A percentile compares a stretch with the other conserved stretches of the same genome.
Conservation (phyloP, 768 basidiomycete genomes). For the Boletus vinaceobasis region DNA sequence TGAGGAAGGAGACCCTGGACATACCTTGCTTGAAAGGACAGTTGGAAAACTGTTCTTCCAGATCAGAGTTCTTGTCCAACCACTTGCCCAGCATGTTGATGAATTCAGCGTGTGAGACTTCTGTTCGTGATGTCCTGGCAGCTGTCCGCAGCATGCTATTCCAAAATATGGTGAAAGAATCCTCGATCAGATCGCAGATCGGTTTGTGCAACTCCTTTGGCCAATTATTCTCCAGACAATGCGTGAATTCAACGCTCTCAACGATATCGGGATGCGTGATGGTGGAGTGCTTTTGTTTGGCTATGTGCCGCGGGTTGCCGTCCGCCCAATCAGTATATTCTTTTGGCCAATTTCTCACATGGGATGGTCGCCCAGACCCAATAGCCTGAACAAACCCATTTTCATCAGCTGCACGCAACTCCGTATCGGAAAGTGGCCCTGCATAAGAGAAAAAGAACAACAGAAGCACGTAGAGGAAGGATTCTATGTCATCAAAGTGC, state of each 20-base stretch:
- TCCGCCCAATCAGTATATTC: background rate
- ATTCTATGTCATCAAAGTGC: conserved; percentile 13
- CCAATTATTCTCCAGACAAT: conserved; percentile 1
- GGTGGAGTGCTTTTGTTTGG: background rate
- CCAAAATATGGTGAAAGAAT: background rate
- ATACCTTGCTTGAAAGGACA: background rate
- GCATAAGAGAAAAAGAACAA: conserved; percentile 11
- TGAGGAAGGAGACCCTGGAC: background rate
- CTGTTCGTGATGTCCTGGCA: background rate
- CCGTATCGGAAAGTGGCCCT: background rate
- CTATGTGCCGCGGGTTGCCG: background rate
- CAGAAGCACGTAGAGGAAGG: conserved; percentile 14
- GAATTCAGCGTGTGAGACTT: background rate
- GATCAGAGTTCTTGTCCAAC: background rate
- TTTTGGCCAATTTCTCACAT: background rate
- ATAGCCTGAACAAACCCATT: background rate
- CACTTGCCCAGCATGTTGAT: background rate
- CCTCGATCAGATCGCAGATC: background rate
- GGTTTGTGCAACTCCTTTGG: background rate
- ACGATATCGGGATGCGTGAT: background rate
- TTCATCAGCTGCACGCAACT: background rate
- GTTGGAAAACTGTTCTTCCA: conserved; percentile 1
- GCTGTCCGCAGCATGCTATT: background rate
- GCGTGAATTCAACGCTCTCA: background rate
- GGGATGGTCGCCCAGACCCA: background rate